A percentile compares a stretch with the other conserved stretches of the same genome.
Conservation (phyloP, 2,329 filamentous ascomycete genomes). For the Calycina marina region DNA sequence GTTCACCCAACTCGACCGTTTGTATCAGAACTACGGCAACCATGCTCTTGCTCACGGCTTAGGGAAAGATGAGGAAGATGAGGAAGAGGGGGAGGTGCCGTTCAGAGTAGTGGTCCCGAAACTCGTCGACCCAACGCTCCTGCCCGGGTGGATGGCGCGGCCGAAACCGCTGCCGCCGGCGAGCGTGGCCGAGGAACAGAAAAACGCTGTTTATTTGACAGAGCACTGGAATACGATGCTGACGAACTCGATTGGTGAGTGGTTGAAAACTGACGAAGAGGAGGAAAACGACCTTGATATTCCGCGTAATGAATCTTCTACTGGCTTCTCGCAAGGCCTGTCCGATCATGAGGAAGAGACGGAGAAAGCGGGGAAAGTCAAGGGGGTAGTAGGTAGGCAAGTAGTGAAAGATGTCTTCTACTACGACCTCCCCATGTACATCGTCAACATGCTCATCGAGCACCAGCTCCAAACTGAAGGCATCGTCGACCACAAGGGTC, state of each 20-base stretch:
- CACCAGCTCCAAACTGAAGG: constrained; percentile 30
- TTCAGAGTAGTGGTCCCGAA: constrained; percentile 38
- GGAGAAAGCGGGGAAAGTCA: constrained; percentile 3
- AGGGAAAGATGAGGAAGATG: neutral
- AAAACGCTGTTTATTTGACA: constrained; percentile 37
- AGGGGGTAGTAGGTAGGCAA: constrained; percentile 2
- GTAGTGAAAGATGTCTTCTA: constrained; percentile 16
- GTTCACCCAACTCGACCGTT: constrained; percentile 17
- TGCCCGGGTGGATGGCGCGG: constrained; percentile 36
- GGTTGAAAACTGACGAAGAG: constrained; percentile 23
- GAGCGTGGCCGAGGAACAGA: constrained; percentile 34
- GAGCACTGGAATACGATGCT: constrained; percentile 34
- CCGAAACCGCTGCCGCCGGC: constrained; percentile 30
- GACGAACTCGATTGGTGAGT: constrained; percentile 27
- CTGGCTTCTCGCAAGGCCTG: neutral
- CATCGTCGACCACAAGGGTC: constrained; percentile 29
- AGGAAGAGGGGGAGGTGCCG: constrained; percentile 2
- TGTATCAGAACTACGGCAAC: constrained; percentile 13
- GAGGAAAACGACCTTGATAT: neutral
- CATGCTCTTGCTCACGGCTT: neutral
- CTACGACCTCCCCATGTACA: constrained; percentile 20
- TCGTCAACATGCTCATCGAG: constrained; percentile 33
- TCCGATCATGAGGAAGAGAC: neutral
- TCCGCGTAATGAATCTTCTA: no score
- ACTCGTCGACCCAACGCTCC: constrained; percentile 37